Conservation (phyloP, 768 basidiomycete genomes). For the Phylloporus sp. region DNA sequence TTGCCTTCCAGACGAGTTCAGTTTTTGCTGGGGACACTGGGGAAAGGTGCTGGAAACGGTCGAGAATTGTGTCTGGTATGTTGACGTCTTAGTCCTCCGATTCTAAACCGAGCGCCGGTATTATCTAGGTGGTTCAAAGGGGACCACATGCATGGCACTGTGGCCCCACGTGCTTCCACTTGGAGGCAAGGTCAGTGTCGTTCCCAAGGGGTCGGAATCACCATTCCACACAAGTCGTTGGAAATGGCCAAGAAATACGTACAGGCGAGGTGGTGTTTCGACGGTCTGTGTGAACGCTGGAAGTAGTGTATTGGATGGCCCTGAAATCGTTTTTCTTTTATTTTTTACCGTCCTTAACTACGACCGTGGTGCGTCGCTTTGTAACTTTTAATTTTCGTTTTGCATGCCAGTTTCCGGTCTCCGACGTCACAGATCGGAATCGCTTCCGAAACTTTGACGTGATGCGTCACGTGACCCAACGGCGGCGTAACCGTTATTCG, state of each 20-base stretch:
- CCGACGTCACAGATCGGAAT: too few species aligned
- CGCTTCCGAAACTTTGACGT: too few species aligned
- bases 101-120: too few species aligned
- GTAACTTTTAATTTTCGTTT: too few species aligned
- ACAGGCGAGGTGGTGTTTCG: slow-evolving; percentile 6
- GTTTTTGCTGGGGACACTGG: slow-evolving; percentile 2
- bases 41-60: background rate
- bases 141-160: slow-evolving; percentile 7
- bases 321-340: too few species aligned
- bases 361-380: too few species aligned
- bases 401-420: too few species aligned
- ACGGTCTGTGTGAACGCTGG: slow-evolving; percentile 1
- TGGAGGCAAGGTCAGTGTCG: background rate
- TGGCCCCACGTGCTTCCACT: slow-evolving; percentile 5
- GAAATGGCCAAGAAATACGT: slow-evolving; percentile 7
- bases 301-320: too few species aligned
- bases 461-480: too few species aligned
- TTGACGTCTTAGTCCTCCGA: accelerated
- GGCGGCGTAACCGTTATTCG: too few species aligned
- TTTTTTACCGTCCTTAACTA: too few species aligned
- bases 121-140: slow-evolving; percentile 11
- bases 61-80: slow-evolving; percentile 8
- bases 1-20: background rate
- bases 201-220: slow-evolving; percentile 10
- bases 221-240: background rate